Evolutionary conservation across 495 filamentous ascomycete species (phyloP).

Genomic region (Mytilinidion resinicola): DNA sequence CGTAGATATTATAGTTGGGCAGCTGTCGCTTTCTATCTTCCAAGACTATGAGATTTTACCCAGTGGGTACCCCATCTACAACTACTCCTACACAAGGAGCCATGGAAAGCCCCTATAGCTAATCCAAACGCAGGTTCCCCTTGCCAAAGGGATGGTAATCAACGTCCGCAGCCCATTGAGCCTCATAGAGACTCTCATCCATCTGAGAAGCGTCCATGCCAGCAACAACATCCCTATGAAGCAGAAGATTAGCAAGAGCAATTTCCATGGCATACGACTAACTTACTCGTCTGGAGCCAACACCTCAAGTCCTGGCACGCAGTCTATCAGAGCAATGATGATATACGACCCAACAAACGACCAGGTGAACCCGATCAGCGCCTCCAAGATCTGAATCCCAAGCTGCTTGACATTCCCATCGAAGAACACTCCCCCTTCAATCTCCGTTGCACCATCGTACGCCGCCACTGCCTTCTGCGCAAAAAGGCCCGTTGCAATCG

Average conservation of each 20-base stretch:
- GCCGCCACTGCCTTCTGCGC: slow-evolving; percentile 39
- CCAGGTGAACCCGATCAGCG: slow-evolving; percentile 39
- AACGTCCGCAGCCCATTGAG: slow-evolving; percentile 34
- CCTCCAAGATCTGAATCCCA: slow-evolving; percentile 35
- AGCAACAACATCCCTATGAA: slow-evolving; percentile 38
- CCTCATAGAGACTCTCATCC: slow-evolving; percentile 42
- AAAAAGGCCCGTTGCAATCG: slow-evolving; percentile 38
- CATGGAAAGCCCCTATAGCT: background rate
- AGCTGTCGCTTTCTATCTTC: too few relatives aligned
- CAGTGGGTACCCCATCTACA: too few relatives aligned
- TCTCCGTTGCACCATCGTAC: slow-evolving; percentile 39
- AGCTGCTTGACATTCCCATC: slow-evolving; percentile 29
- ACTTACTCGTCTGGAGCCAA: slow-evolving; percentile 26
- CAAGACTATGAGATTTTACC: too few relatives aligned
- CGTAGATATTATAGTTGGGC: too few relatives aligned
- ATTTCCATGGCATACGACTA: background rate
- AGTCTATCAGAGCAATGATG: slow-evolving; percentile 26
- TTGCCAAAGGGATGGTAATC: slow-evolving; percentile 42
- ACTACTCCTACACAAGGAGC: too few relatives aligned
- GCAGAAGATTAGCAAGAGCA: too few relatives aligned
- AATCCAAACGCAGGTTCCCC: slow-evolving; percentile 8
- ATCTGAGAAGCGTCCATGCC: slow-evolving; percentile 47
- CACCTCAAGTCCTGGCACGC: slow-evolving; percentile 25
- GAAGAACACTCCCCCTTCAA: slow-evolving; percentile 37
- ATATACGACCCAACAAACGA: slow-evolving; percentile 28